These are phyloP conservation scores for Colletotrichum sansevieriae DNA, from an alignment of 2,329 filamentous ascomycete species.

Conservation along the genomic window DNA sequence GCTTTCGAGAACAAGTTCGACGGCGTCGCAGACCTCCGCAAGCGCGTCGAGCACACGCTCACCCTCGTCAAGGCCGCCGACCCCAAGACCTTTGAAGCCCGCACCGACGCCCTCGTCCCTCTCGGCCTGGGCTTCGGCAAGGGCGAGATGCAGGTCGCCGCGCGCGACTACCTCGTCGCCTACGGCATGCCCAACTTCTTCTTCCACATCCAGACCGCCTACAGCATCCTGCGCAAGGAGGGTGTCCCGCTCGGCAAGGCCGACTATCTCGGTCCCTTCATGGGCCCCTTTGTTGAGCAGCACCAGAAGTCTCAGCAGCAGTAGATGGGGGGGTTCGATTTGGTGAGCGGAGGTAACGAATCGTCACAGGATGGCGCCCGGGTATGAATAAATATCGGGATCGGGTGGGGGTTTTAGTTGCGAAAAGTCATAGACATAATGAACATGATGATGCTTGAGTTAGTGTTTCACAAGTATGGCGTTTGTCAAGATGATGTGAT, in stretches of 20 bases:
- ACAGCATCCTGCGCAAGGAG: slow-evolving; percentile 67
- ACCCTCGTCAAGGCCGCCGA: slow-evolving; percentile 49
- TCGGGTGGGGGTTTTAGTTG: neutral
- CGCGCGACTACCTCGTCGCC: slow-evolving; percentile 56
- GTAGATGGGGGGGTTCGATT: neutral
- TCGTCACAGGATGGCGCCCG: slow-evolving; percentile 29
- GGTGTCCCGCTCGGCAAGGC: slow-evolving; percentile 70
- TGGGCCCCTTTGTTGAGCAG: slow-evolving; percentile 32
- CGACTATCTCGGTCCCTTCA: slow-evolving; percentile 59
- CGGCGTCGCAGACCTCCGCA: slow-evolving; percentile 52
- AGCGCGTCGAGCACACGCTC: slow-evolving; percentile 49
- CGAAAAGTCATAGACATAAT: neutral
- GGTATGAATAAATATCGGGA: neutral
- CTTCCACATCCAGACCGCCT: slow-evolving; percentile 70
- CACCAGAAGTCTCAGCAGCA: slow-evolving; percentile 33
- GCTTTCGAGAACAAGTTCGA: slow-evolving; percentile 46
- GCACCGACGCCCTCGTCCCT: slow-evolving; percentile 45
- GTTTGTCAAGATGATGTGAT: no score
- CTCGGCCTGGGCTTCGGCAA: slow-evolving; percentile 43
- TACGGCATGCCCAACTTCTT: slow-evolving; percentile 70
- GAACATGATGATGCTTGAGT: no score
- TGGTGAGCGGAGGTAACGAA: slow-evolving; percentile 20
- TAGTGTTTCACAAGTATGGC: no score
- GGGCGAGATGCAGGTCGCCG: slow-evolving; percentile 47
- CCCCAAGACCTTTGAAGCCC: slow-evolving; percentile 44